Base-by-base conservation (phyloP, 805 yeast species). In the Wickerhamiella brachini region DNA sequence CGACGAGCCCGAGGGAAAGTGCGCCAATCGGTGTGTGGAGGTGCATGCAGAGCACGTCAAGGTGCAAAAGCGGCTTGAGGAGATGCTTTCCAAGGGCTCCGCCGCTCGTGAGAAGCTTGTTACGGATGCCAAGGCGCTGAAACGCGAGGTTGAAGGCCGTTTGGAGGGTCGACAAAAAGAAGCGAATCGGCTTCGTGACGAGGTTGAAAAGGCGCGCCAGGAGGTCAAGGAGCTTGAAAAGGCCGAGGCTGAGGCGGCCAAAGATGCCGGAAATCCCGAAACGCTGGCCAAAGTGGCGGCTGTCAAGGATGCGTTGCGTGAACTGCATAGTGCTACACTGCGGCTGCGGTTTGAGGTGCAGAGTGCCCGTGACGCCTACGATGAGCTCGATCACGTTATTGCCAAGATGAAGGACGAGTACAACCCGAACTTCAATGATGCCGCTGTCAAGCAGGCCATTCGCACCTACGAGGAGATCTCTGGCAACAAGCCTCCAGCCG, bases 361-460 rank as follows among this genome's bases (percentile, higher is more conserved):
- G 21, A 45, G 42, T 2, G 44, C 42, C 22, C 39, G 45, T 23
- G 53, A 49, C n/a, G 48, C 57, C 5, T 53, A 55, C 45, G 24
- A 44, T 2, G 50, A 53, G 13, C 53, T 68, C 31, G 58, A 51
- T 37, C 55, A 38, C 2, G 71, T 83, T 17, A 62, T 86, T 48
- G 64, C 66, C 2, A 65, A 66, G 5, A 69, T 89, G 66, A 64
- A 71, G 8, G 61, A 70, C 2, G 75, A 76, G n/a, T 88, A 84
- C 65, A 85, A 87, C 59, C 85, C 84, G 47, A 83, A 87, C 59
- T 78, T 87, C 68, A 87, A 89, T 62, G 96, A 89, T 66, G 78
- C 79, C 7, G 94, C 89, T 0, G 96, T 89, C 18, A 86, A 86
- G 63, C 75, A 71, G 20, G 80, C 89, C 1, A 80, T 87, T 17